phyloP scores from a whole-genome alignment of 140 eudicot genomes.

The Anethum foeniculum region DNA sequence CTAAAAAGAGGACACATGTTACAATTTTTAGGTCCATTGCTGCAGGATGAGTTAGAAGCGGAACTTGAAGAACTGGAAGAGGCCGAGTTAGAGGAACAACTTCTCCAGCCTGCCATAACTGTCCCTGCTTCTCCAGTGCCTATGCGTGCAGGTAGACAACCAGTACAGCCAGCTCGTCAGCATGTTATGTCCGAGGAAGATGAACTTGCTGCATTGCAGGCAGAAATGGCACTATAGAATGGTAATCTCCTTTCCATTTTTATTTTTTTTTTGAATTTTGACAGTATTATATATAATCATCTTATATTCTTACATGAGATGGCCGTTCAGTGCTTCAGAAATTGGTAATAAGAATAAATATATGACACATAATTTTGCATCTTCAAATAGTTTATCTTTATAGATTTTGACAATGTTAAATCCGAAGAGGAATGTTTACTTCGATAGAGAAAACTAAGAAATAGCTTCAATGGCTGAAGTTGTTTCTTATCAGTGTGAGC shows the following conservation, averaged over 20 bases:
- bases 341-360: background rate
- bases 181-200: slow-evolving; percentile 36
- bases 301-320: background rate
- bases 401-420: background rate
- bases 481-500: background rate
- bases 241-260: background rate
- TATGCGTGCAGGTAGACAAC: slow-evolving; percentile 28
- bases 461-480: background rate
- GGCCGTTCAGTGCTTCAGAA: background rate
- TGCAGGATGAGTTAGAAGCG: slow-evolving; percentile 18
- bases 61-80: slow-evolving; percentile 23
- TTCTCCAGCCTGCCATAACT: slow-evolving; percentile 20
- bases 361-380: background rate
- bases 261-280: background rate
- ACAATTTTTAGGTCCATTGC: background rate
- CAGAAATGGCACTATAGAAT: slow-evolving; percentile 42
- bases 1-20: background rate
- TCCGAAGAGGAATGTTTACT: background rate
- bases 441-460: background rate
- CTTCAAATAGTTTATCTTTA: background rate
- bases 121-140: slow-evolving; percentile 30
- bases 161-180: slow-evolving; percentile 17
- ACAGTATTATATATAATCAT: background rate
- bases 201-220: slow-evolving; percentile 44
- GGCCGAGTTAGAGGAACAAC: slow-evolving; percentile 19